Base-by-base conservation (phyloP, 2,329 filamentous ascomycete genomes). In the Amauroascus niger region DNA sequence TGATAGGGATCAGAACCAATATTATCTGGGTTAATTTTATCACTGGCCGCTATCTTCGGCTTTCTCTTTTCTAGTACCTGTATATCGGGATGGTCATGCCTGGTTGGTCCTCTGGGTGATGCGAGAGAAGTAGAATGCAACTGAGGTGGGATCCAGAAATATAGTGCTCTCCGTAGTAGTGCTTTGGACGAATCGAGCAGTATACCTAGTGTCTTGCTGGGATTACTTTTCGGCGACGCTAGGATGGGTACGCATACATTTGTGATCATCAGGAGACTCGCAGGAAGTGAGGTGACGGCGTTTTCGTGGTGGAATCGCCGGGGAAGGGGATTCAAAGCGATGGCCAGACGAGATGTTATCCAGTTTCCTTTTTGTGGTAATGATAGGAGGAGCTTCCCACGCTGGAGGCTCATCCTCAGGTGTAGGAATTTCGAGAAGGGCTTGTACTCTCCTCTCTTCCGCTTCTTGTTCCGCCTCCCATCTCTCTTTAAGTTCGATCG, bases 401-500 rank as follows among this genome's bases (percentile, higher is more conserved):
- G n/a, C n/a, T n/a, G 16, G 40, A 44, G n/a, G 40, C 18, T 47
- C 44, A 7, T 47, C 24, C 16, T 47, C 44, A 35, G 39, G n/a
- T 18, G 51, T 53, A 20, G 33, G 43, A 16, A 48, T 53, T 30
- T 53, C 32, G 5, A 48, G 43, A 24, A 53, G 5, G 22, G 43
- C 32, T 47, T 47, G 44, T 41, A 40, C 18, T 41, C n/a, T 48
- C 33, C 28, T 48, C 33, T 41, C 2, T 20, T 53, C 33, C 6
- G 16, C 32, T 18, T 53, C 43, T 24, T 41, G 43, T 22, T 53
- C 44, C 35, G 51, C 20, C 44, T 40, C 26, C 43, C 51, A 53
- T 9, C 33, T 8, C 43, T 49, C 33, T 47, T 28, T 53, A 16
- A 53, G 30, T 22, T 53, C 44, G 6, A 37, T 13, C 22, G 43